Evolutionary conservation across 2,329 filamentous ascomycete genomes (phyloP).

Genomic region (Colletotrichum echinochloae): DNA sequence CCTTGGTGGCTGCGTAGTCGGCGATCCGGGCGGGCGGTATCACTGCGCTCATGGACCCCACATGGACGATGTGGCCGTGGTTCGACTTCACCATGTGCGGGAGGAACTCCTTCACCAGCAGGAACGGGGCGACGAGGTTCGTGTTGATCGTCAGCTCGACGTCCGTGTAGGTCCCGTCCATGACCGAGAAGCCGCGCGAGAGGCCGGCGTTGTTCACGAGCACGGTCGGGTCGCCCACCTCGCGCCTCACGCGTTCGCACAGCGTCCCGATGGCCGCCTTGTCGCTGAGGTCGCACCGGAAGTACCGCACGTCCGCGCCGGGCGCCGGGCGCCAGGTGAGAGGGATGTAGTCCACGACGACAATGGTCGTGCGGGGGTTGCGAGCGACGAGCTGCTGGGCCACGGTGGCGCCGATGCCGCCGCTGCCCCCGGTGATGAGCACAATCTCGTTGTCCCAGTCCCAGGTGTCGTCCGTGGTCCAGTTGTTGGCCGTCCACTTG

Average conservation of each 20-base stretch:
- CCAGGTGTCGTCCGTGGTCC: conserved; percentile 44
- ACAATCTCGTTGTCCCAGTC: conserved; percentile 56
- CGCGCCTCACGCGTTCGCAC: conserved; percentile 46
- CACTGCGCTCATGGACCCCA: conserved; percentile 68
- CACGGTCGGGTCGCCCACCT: conserved; percentile 53
- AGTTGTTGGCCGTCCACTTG: conserved; percentile 43
- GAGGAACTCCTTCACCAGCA: conserved; percentile 67
- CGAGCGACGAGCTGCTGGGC: conserved; percentile 46
- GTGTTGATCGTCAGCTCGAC: conserved; percentile 47
- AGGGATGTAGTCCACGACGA: conserved; percentile 50
- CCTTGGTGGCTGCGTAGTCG: conserved; percentile 70
- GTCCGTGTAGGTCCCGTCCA: conserved; percentile 47
- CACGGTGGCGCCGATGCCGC: conserved; percentile 55
- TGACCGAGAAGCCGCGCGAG: conserved; percentile 44
- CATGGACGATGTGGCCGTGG: conserved; percentile 74
- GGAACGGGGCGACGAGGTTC: conserved; percentile 71
- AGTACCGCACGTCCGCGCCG: conserved; percentile 7
- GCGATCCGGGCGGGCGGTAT: conserved; percentile 65
- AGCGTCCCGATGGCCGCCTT: conserved; percentile 45
- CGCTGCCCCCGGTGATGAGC: conserved; percentile 57
- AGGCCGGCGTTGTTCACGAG: conserved; percentile 52
- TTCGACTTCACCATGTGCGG: conserved; percentile 67
- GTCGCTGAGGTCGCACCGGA: conserved; percentile 48
- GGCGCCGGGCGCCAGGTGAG: conserved; percentile 43
- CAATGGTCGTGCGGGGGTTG: conserved; percentile 46